These are phyloP conservation scores for Pythium insidiosum DNA, from an alignment of 352 stramenopile genomes.

Conservation along the genomic window DNA sequence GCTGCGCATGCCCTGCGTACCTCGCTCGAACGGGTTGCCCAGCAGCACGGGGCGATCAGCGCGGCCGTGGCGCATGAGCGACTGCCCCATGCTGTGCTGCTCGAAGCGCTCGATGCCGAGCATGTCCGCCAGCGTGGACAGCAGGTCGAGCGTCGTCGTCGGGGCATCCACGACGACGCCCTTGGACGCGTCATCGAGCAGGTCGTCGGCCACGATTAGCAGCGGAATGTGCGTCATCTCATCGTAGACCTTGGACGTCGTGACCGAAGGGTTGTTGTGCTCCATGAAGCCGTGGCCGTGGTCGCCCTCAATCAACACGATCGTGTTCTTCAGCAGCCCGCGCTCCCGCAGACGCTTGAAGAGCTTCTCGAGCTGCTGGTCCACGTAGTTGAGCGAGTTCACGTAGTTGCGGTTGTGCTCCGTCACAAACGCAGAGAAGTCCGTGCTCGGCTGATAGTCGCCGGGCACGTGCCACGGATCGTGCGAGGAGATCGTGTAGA, in stretches of 20 bases:
- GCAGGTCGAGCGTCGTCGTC: conserved; percentile 3
- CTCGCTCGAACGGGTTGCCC: background rate
- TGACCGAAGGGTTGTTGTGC: conserved; percentile 9
- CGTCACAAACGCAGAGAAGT: conserved; percentile 7
- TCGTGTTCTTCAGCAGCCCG: conserved; percentile 10
- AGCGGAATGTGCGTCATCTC: conserved; percentile 7
- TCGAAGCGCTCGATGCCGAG: conserved; percentile 1
- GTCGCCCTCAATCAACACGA: conserved; percentile 11
- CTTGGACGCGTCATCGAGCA: conserved; percentile 5
- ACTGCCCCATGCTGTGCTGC: no score
- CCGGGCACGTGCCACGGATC: conserved; percentile 1
- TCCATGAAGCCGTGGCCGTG: conserved; percentile 11
- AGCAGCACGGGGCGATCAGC: background rate
- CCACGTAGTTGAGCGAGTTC: conserved; percentile 8
- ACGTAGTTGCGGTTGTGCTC: conserved; percentile 5
- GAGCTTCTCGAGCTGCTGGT: conserved; percentile 6
- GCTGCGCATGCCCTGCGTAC: background rate
- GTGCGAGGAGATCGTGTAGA: conserved; percentile 10
- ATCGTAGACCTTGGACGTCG: conserved; percentile 4
- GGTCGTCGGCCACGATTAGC: conserved; percentile 5
- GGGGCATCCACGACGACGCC: conserved; percentile 5
- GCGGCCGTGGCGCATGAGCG: no score
- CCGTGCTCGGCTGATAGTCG: background rate
- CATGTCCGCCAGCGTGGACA: conserved; percentile 7
- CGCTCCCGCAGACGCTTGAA: conserved; percentile 2